Evolutionary conservation across 352 stramenopile species (phyloP), one percentile per base, ranked within the genome.

Genomic region (Aphanomyces stellatus): DNA sequence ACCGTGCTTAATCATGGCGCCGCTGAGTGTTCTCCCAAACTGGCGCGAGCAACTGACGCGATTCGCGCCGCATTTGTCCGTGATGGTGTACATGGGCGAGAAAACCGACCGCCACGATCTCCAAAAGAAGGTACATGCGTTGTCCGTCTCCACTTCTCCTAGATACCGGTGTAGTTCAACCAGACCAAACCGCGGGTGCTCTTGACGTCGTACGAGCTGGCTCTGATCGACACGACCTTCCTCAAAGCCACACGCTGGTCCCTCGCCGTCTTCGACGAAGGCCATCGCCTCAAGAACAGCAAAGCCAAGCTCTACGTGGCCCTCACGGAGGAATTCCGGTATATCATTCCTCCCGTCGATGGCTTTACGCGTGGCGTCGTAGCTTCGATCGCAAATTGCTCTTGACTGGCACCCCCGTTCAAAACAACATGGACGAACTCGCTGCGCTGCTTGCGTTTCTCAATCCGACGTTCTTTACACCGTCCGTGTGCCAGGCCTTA

Each of bases 381-480:
- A 73, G 68, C 11, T 71, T 70, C n/a, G 48, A 73, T 1, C 35
- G 64, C 4, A 72, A 55, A 46, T 11, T 71, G 30, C 28, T 71
- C n/a, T 33, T 72, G 24, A 70, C 67, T 2, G 67, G 67, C 40
- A 72, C 67, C 6, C 67, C 67, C 11, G 35, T 72, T 19, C 67
- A 72, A 65, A 72, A 72, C 51, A 64, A 72, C 40, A 64, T 72
- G 67, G 40, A 8, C 4, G 67, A 72, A 37, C 62, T 72, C 25
- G 40, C 51, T 4, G 51, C 56, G 4, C 53, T 72, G 51, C 64
- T 93, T 30, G 80, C 82, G 22, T 71, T 92, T 37, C 69, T 92
- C 35, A 95, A 98, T 66, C 92, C 91, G 13, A 53, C 88, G 75
- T 72, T 88, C 8, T 95, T 98, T 76, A 76, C 74, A 11, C 72